phyloP scores from a whole-genome alignment of 805 yeast species.

The Schwanniomyces vanrijiae region DNA sequence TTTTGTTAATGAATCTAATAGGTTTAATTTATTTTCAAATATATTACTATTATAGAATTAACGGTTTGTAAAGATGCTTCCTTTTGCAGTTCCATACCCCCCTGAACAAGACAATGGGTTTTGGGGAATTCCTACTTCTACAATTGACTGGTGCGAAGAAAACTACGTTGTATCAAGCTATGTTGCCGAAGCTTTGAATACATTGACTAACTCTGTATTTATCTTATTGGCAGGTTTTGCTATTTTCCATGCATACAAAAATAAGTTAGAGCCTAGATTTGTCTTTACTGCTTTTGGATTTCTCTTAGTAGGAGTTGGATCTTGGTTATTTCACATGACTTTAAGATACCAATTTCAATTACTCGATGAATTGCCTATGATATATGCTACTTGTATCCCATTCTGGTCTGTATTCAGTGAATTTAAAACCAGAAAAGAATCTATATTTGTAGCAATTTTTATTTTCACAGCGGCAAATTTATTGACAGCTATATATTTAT shows the following conservation, averaged over 20 bases:
- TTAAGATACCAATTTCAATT: conserved; percentile 84
- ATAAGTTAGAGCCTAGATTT: conserved; percentile 70
- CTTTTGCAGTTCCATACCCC: conserved; percentile 57
- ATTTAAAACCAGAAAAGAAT: conserved; percentile 39
- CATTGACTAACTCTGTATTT: conserved; percentile 69
- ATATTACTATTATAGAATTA: neutral
- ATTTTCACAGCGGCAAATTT: conserved; percentile 54
- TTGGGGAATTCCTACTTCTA: conserved; percentile 86
- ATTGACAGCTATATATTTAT: conserved; percentile 71
- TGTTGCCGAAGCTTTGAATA: conserved; percentile 88
- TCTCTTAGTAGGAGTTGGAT: conserved; percentile 86
- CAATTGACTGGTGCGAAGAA: conserved; percentile 47
- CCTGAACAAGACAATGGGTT: conserved; percentile 54
- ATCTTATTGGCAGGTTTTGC: conserved; percentile 60
- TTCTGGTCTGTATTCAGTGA: conserved; percentile 80
- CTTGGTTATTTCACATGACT: conserved; percentile 97
- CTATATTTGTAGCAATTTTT: conserved; percentile 45
- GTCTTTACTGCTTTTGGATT: conserved; percentile 75
- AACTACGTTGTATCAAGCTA: conserved; percentile 49
- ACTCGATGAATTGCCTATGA: conserved; percentile 96
- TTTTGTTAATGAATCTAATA: too few relatives aligned
- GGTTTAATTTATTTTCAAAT: neutral
- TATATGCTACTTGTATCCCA: conserved; percentile 95
- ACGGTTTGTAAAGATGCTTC: conserved; percentile 29
- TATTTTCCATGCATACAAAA: conserved; percentile 56